A percentile compares a stretch with the other conserved stretches of the same genome.
These are phyloP conservation scores for Piromyces finnis DNA, from an alignment of 192 early-diverging fungal genomes.

Conservation along the genomic window DNA sequence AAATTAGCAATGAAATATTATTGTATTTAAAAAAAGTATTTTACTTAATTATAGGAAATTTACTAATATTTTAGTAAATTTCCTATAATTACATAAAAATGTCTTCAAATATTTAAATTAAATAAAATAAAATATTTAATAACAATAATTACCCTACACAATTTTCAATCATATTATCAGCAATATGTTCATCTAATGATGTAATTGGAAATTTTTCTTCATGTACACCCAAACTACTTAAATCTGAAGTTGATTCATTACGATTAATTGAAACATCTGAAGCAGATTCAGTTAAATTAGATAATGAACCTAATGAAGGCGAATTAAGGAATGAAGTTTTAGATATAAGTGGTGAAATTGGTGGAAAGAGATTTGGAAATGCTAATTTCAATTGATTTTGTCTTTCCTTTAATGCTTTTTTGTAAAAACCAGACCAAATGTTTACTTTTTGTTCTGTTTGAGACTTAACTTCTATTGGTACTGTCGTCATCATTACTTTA, in stretches of 20 bases:
- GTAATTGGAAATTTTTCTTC: constrained; percentile 35
- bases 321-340: constrained; percentile 1
- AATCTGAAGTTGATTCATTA: constrained; percentile 1
- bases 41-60: no score
- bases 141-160: constrained; percentile 30
- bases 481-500: background rate
- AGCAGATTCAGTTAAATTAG: constrained; percentile 13
- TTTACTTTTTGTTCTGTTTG: background rate
- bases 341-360: background rate
- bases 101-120: no score
- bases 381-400: constrained; percentile 39
- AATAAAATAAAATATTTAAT: background rate
- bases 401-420: constrained; percentile 51
- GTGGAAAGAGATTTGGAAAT: constrained; percentile 32
- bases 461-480: background rate
- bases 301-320: constrained; percentile 11
- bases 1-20: no score
- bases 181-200: constrained; percentile 42
- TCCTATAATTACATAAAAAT: no score
- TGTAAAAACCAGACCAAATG: constrained; percentile 61
- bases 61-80: no score
- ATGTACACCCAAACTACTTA: constrained; percentile 5
- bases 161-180: constrained; percentile 67
- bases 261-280: background rate
- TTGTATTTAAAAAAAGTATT: no score